Conservation (phyloP, 2,329 filamentous ascomycete species). For the Dactylellina drechsleri region DNA sequence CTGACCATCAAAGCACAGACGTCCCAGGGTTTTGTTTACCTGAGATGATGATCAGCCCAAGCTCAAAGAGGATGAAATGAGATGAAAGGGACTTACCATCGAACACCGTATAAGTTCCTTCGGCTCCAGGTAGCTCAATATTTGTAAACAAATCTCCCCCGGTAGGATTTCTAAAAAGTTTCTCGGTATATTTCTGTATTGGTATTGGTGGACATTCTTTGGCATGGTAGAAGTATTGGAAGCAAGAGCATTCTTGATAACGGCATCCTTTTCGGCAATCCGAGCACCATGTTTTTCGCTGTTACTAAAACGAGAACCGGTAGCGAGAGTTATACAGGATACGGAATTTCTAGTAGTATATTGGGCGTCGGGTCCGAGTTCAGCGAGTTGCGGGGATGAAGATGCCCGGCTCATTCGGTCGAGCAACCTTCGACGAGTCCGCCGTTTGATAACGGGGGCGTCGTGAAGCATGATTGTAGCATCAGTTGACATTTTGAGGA, state of each 20-base stretch:
- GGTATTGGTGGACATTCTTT: constrained; percentile 16
- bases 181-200: constrained; percentile 37
- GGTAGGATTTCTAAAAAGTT: constrained; percentile 84
- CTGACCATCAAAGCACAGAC: constrained; percentile 92
- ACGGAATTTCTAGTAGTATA: constrained; percentile 49
- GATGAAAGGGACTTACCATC: constrained; percentile 68
- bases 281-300: constrained; percentile 23
- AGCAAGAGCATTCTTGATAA: constrained; percentile 41
- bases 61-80: not conserved
- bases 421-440: constrained; percentile 39
- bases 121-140: constrained; percentile 79
- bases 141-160: constrained; percentile 79
- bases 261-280: constrained; percentile 42
- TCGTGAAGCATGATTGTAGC: constrained; percentile 33
- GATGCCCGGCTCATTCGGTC: constrained; percentile 44
- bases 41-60: constrained; percentile 31
- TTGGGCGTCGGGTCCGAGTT: constrained; percentile 28
- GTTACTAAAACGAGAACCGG: constrained; percentile 23
- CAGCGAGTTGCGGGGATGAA: constrained; percentile 49
- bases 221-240: constrained; percentile 33
- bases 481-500: constrained; percentile 6
- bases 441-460: constrained; percentile 43
- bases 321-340: constrained; percentile 46
- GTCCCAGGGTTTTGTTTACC: constrained; percentile 73
- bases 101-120: constrained; percentile 84